Evolutionary conservation across 306 rosid genomes (phyloP), one percentile per base, ranked within the genome.

Genomic region (Vicia faba): DNA sequence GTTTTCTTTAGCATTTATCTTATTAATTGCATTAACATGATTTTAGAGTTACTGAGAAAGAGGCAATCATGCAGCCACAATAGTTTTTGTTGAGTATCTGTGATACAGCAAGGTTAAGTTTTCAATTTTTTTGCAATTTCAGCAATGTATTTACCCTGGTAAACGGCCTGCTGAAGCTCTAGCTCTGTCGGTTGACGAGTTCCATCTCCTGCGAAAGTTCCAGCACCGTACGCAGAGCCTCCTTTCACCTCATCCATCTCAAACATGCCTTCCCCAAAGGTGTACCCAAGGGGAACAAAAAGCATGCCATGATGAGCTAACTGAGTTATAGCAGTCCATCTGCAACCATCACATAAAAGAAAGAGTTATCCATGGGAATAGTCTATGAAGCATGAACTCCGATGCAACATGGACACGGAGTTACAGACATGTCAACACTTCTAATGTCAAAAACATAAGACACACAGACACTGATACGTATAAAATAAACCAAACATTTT

Each of bases 271-370:
- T 78, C 83, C 7, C 96, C 96, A 60, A 89, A 89, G 10, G 96
- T 89, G 81, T 92, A 92, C 16, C 98, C 96, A 45, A 86, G 83
- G 11, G 98, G 96, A 26, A 92, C 93, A 75, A 63, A 92, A 55
- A 92, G 75, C 96, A 92, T 92, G 7, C 98, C 98, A 71, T 92
- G 98, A 86, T 89, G 95, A 29, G 98, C 89, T 80, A 89, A 83
- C 76, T 92, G 96, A 12, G 98, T 92, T 64, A 89, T 66, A 1
- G 98, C 77, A 3, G 91, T 89, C 70, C 88, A 79, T 74, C 96
- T 89, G 83, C 70, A 65, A 71, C 55, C 57, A 61, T 15, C 9
- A 28, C 11, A 59, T 18, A 35, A 51, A 14, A 33, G 56, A 40
- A 40, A 0, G 45, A 40, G 45, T 33, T 33, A 33, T 33, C 7